These are phyloP conservation scores for Dictyostelium purpureum DNA, from an alignment of 78 protist genomes.

Conservation along the genomic window DNA sequence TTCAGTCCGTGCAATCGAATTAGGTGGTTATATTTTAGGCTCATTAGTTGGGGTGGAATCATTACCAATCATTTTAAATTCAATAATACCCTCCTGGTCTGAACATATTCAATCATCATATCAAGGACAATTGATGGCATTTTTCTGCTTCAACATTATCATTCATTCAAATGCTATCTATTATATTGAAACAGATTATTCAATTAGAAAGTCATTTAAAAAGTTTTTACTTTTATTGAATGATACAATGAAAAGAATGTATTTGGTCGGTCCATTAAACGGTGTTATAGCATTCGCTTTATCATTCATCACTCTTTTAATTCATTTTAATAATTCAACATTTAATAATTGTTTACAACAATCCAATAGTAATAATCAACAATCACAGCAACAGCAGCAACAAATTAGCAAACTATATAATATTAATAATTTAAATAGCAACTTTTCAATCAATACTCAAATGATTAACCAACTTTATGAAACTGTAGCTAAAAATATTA, in stretches of 20 bases:
- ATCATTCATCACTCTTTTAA: slow-evolving; percentile 16
- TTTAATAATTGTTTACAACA: background rate
- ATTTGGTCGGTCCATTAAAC: background rate
- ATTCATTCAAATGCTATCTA: slow-evolving; percentile 16
- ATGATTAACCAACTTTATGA: background rate
- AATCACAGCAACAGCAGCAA: background rate
- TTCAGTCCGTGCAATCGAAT: slow-evolving; percentile 18
- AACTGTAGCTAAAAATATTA: background rate
- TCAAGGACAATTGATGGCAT: slow-evolving; percentile 18
- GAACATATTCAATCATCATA: slow-evolving; percentile 9
- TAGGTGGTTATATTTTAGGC: slow-evolving; percentile 64
- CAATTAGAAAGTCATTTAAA: background rate
- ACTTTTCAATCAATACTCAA: background rate
- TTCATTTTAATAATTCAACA: slow-evolving; percentile 10
- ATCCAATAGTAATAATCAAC: background rate
- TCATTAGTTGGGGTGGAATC: slow-evolving; percentile 49
- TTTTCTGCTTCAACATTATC: slow-evolving; percentile 2
- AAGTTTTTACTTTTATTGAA: background rate
- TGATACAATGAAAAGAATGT: slow-evolving; percentile 25
- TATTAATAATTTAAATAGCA: background rate
- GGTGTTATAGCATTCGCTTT: slow-evolving; percentile 7
- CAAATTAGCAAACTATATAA: too few relatives aligned
- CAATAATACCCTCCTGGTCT: slow-evolving; percentile 46
- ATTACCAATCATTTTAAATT: slow-evolving; percentile 49
- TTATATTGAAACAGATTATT: slow-evolving; percentile 25